These are phyloP conservation scores for Coleophoma eucalyptorum DNA, from an alignment of 2,329 filamentous ascomycete species.

Conservation along the genomic window DNA sequence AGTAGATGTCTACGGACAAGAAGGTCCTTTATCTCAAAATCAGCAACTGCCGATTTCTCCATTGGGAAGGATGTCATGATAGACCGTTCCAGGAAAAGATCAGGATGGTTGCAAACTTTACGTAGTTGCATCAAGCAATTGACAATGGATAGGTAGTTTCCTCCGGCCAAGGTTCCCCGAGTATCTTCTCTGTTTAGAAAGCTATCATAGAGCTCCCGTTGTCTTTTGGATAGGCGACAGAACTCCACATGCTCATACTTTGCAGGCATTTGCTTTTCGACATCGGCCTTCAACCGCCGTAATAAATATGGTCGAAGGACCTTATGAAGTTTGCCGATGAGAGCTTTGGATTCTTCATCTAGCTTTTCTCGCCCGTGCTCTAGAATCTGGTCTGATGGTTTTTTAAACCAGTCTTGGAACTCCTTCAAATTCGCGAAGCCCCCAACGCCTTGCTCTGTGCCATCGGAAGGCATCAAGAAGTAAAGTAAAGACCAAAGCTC, in stretches of 20 bases:
- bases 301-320: conserved; percentile 90
- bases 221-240: conserved; percentile 90
- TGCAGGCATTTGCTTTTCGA: conserved; percentile 97
- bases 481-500: conserved; percentile 97
- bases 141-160: conserved; percentile 97
- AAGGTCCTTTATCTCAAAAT: conserved; percentile 70
- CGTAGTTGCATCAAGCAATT: conserved; percentile 97
- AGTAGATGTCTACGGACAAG: conserved; percentile 65
- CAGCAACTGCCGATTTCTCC: conserved; percentile 70
- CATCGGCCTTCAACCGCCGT: conserved; percentile 87
- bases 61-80: conserved; percentile 98
- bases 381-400: conserved; percentile 92
- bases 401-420: conserved; percentile 94
- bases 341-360: conserved; percentile 87
- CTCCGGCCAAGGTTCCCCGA: conserved; percentile 80
- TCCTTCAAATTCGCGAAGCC: conserved; percentile 94
- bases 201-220: conserved; percentile 93
- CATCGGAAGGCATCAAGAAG: conserved; percentile 87
- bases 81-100: conserved; percentile 91
- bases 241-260: conserved; percentile 98
- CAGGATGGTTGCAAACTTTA: conserved; percentile 97
- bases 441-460: conserved; percentile 70
- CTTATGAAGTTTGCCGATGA: conserved; percentile 91
- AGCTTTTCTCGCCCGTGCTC: conserved; percentile 92
- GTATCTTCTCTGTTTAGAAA: conserved; percentile 91